phyloP scores from a whole-genome alignment of 2,329 filamentous ascomycete genomes.

The Huntiella decipiens region DNA sequence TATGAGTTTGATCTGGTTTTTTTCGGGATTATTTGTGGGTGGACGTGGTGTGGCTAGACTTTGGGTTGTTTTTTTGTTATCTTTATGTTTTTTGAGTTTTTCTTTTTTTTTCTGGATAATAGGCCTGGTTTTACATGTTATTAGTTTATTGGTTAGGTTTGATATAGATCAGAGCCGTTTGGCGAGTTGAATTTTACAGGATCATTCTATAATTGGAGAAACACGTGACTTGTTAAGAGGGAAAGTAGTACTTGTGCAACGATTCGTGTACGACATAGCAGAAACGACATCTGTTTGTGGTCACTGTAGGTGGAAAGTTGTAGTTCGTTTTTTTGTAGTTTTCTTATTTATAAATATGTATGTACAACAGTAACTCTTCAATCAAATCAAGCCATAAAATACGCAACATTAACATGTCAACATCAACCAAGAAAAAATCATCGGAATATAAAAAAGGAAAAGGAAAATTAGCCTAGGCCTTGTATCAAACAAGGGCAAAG shows the following conservation, averaged over 20 bases:
- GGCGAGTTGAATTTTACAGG: no score
- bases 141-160: not conserved
- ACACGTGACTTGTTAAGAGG: not conserved
- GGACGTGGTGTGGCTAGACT: no score
- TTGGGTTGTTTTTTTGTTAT: no score
- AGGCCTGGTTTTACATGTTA: not conserved
- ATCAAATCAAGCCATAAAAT: not conserved
- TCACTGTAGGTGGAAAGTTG: not conserved
- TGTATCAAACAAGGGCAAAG: not conserved
- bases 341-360: not conserved
- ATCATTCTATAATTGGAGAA: not conserved
- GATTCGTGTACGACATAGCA: not conserved
- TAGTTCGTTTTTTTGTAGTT: not conserved
- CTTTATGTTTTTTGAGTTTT: constrained; percentile 1
- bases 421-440: not conserved
- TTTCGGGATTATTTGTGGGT: no score
- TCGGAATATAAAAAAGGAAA: constrained; percentile 1
- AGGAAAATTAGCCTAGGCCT: not conserved
- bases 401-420: not conserved
- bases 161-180: not conserved
- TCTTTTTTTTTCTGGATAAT: constrained; percentile 2
- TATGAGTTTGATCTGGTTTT: no score
- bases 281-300: not conserved
- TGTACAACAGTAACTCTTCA: not conserved
- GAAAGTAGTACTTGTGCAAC: no score